phyloP scores from a whole-genome alignment of 192 early-diverging fungal genomes.

The Diversispora epigaea region DNA sequence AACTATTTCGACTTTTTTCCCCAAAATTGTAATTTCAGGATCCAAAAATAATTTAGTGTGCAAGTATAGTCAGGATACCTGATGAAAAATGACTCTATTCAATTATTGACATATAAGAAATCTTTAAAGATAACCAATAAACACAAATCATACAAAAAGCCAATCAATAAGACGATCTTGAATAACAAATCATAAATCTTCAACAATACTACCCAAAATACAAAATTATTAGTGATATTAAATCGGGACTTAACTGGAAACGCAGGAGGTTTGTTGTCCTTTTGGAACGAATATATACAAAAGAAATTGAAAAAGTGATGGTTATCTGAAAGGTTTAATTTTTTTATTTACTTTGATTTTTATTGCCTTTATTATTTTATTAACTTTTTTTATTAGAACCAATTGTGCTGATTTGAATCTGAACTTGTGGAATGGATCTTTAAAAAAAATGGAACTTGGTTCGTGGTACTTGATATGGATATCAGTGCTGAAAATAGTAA shows the following conservation, averaged over 20 bases:
- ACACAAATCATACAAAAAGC: too few species aligned
- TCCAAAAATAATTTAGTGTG: too few species aligned
- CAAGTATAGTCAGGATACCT: too few species aligned
- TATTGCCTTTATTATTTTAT: too few species aligned
- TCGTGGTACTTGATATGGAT: constrained; percentile 2
- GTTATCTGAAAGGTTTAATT: constrained; percentile 19
- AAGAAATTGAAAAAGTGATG: constrained; percentile 17
- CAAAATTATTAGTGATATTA: constrained; percentile 12
- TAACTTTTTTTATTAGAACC: too few species aligned
- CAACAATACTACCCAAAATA: constrained; percentile 15
- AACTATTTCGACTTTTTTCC: too few species aligned
- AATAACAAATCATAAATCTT: constrained; percentile 19
- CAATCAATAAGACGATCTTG: constrained; percentile 15
- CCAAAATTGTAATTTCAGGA: too few species aligned
- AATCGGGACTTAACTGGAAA: constrained; percentile 22
- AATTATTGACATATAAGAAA: too few species aligned
- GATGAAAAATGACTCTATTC: too few species aligned
- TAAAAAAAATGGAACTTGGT: constrained; percentile 19
- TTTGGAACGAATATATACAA: background rate
- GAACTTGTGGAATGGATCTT: constrained; percentile 24
- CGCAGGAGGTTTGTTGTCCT: too few species aligned
- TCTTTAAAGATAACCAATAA: too few species aligned
- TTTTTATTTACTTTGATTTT: too few species aligned
- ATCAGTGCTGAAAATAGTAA: constrained; percentile 3
- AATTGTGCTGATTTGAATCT: constrained; percentile 8